Conservation (phyloP, 768 basidiomycete species). For the Trametes cinnabarina region DNA sequence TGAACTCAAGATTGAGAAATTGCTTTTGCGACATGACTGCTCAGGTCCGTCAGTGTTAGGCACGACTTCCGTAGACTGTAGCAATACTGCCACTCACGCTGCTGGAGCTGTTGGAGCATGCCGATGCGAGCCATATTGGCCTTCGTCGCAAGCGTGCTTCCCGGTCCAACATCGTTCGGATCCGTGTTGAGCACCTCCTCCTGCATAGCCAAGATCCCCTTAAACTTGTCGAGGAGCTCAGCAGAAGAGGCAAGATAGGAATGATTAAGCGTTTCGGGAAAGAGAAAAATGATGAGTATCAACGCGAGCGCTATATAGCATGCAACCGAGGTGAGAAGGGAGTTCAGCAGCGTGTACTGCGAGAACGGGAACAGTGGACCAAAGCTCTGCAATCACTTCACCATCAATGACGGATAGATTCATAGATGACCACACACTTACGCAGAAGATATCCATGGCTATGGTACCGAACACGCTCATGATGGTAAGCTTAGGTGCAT, state of each 20-base stretch:
- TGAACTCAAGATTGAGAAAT: conserved; percentile 43
- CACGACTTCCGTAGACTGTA: not conserved
- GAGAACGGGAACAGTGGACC: conserved; percentile 50
- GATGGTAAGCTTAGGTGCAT: conserved; percentile 44
- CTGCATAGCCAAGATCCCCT: conserved; percentile 33
- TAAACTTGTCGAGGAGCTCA: conserved; percentile 31
- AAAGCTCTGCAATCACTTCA: conserved; percentile 31
- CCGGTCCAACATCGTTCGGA: conserved; percentile 23
- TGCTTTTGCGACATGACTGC: conserved; percentile 35
- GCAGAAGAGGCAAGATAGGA: conserved; percentile 33
- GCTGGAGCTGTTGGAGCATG: conserved; percentile 28
- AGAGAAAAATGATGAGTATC: conserved; percentile 45
- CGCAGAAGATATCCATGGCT: conserved; percentile 43
- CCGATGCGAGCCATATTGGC: conserved; percentile 22
- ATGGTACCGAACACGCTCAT: conserved; percentile 48
- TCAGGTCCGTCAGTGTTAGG: not conserved
- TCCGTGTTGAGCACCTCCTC: conserved; percentile 29
- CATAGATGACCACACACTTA: conserved; percentile 19
- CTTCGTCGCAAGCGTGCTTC: conserved; percentile 21
- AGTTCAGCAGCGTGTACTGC: conserved; percentile 43
- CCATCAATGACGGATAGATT: not conserved
- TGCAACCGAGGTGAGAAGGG: conserved; percentile 43
- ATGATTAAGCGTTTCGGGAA: conserved; percentile 53
- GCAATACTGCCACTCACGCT: conserved; percentile 23
- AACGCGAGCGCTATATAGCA: conserved; percentile 49